Evolutionary conservation across 768 basidiomycete species (phyloP).

Genomic region (Lyophyllum decastes): DNA sequence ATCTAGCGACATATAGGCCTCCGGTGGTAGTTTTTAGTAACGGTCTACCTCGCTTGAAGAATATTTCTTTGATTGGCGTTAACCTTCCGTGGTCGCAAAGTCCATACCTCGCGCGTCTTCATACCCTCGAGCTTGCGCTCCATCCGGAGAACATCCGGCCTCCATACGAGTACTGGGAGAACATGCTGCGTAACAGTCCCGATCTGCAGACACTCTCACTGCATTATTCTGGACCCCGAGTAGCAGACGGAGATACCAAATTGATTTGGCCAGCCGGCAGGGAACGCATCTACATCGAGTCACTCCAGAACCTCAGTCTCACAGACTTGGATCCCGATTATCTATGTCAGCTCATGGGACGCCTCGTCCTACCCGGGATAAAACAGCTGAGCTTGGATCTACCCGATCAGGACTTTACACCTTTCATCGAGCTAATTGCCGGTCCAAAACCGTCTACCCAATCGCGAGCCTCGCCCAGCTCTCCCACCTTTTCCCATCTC

Average conservation of each 20-base stretch:
- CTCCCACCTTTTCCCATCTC: conserved; percentile 2
- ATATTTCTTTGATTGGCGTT: conserved; percentile 65
- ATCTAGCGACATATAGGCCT: conserved; percentile 54
- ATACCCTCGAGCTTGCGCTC: conserved; percentile 57
- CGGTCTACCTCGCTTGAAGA: conserved; percentile 48
- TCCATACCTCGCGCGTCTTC: conserved; percentile 50
- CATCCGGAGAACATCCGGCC: conserved; percentile 62
- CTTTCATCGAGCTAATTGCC: conserved; percentile 42
- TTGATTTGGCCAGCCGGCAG: conserved; percentile 34
- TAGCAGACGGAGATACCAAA: conserved; percentile 32
- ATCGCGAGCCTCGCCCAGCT: not conserved
- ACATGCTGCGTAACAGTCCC: conserved; percentile 52
- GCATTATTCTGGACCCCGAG: conserved; percentile 60
- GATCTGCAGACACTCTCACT: conserved; percentile 47
- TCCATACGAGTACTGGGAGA: conserved; percentile 53
- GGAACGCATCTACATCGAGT: conserved; percentile 35
- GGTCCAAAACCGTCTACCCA: conserved; percentile 9
- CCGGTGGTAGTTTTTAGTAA: conserved; percentile 62
- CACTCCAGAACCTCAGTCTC: conserved; percentile 47
- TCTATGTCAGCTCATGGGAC: conserved; percentile 45
- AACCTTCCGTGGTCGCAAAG: conserved; percentile 60
- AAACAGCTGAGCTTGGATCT: conserved; percentile 49
- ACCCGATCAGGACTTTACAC: conserved; percentile 55
- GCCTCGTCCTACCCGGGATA: conserved; percentile 47
- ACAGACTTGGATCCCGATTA: conserved; percentile 60